These are phyloP conservation scores for Physcomitrium patens DNA, from an alignment of 225 moss, liverwort and hornwort species.

Conservation along the genomic window DNA sequence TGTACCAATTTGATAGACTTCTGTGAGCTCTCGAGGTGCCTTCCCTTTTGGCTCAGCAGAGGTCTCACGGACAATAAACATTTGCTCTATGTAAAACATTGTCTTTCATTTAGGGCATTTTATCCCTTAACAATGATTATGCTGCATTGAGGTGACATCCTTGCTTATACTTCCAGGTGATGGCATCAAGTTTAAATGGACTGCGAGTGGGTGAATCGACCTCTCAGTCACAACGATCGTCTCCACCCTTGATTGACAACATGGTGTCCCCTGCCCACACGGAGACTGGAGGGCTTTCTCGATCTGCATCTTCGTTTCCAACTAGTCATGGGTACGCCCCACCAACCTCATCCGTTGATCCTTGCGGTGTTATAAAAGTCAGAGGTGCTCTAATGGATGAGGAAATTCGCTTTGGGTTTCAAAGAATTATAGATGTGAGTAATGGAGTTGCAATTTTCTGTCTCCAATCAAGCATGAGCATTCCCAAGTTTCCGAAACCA, in stretches of 20 bases:
- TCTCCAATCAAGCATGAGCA: not conserved
- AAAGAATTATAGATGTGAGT: no score
- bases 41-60: not conserved
- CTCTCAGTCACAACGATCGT: slow-evolving; percentile 57
- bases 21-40: slow-evolving; percentile 5
- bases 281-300: slow-evolving; percentile 63
- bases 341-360: slow-evolving; percentile 23
- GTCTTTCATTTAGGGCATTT: not conserved
- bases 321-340: slow-evolving; percentile 62
- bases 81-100: not conserved
- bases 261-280: slow-evolving; percentile 73
- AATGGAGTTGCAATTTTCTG: not conserved
- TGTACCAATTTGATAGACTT: not conserved
- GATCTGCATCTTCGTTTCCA: slow-evolving; percentile 66
- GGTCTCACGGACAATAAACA: not conserved
- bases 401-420: no score
- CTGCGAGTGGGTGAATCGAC: slow-evolving; percentile 64
- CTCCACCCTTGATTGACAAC: slow-evolving; percentile 54
- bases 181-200: slow-evolving; percentile 70
- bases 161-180: slow-evolving; percentile 46
- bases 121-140: not conserved
- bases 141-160: slow-evolving; percentile 16
- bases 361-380: slow-evolving; percentile 16
- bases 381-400: not conserved
- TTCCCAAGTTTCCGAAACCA: slow-evolving; percentile 5